Conservation (phyloP, 1,139 yeast species). For the Pneumocystis jirovecii region DNA sequence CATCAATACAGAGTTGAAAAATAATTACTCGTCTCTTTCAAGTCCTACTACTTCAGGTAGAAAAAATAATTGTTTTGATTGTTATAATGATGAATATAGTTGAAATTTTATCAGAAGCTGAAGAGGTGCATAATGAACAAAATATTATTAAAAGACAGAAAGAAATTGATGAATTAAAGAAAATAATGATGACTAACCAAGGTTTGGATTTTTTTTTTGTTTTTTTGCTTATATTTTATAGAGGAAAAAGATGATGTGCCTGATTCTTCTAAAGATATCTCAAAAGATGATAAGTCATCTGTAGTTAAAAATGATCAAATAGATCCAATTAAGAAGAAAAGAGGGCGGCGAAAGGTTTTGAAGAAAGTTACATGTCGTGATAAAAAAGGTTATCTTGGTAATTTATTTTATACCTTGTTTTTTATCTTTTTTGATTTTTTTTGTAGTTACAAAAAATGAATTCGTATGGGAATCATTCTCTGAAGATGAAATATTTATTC, state of each 20-base stretch:
- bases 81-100: not conserved
- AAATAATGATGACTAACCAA: not conserved
- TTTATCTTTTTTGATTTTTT: not conserved
- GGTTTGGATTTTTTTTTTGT: slow-evolving; percentile 4
- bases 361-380: slow-evolving; percentile 12
- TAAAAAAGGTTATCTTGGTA: slow-evolving; percentile 11
- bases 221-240: slow-evolving; percentile 7
- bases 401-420: not conserved
- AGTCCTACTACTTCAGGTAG: not conserved
- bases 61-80: not conserved
- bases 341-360: slow-evolving; percentile 12
- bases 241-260: not conserved
- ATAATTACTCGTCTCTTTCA: not conserved
- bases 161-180: not conserved
- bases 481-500: slow-evolving; percentile 7
- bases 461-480: slow-evolving; percentile 9
- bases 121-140: not conserved
- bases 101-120: not conserved
- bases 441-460: slow-evolving; percentile 9
- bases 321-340: not conserved
- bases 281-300: not conserved
- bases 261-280: not conserved
- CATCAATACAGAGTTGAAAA: not conserved
- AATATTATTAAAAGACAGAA: not conserved
- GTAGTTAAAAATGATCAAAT: not conserved